Base-by-base conservation (phyloP, 306 rosid species). In the Vigna unguiculata region DNA sequence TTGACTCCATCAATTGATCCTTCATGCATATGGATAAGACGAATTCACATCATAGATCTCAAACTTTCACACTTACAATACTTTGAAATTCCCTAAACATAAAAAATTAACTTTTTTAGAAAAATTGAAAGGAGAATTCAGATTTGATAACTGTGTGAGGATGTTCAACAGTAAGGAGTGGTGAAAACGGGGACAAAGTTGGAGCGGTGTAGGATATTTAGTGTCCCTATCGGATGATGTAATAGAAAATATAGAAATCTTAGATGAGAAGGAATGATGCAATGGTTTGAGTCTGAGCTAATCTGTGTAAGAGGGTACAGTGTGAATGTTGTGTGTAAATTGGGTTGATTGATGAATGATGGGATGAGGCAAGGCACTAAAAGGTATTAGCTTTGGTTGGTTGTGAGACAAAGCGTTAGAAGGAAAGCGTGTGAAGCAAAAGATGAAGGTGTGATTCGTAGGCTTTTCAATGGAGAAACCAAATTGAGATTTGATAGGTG, bases 401-500 rank as follows among this genome's bases (percentile, higher is more conserved):
- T 48, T 36, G 36, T 51, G 43, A 61, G 59, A 11, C 47, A 72
- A 80, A 82, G 81, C 81, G 84, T 82, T 82, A 54, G 82, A 85
- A 87, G 20, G 76, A 75, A 82, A 72, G 86, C 72, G 24, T 43
- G 69, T 73, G 54, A 48, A 71, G 71, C 51, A 67, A 43, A 72
- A 69, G 2, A 32, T 40, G 21, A 58, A 58, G 0, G 38, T 52
- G 38, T 52, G 65, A 48, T 9, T 40, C 45, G 45, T 40, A 71
- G 59, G 30, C 74, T 40, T 64, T 40, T 64, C 54, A 40, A 80
- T n/a, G 28, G 9, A 3, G 61, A 60, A 53, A 72, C 71, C 79
- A 67, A 70, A 69, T 60, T 71, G 30, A 82, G 79, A 77, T 72
- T 83, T 69, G 92, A 93, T 86, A 75, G 96, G 87, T 83, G 83